These are phyloP conservation scores for Vitis hybrid DNA, from an alignment of 177 flowering plant genomes.

Conservation along the genomic window DNA sequence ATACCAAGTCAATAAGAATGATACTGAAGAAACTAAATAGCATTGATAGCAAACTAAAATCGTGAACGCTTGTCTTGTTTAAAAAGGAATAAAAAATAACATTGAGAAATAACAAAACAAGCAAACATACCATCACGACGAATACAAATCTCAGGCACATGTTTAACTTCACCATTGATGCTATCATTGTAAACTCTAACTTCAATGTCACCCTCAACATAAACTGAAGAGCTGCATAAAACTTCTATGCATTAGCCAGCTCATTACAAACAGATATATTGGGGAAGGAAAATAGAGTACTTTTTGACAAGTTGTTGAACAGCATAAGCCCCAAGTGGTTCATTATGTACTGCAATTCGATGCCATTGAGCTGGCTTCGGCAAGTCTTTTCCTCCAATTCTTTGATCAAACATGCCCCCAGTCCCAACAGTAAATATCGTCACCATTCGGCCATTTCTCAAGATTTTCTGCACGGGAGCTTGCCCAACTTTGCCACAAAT, in stretches of 20 bases:
- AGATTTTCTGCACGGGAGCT: constrained; percentile 89
- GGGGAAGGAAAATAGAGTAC: constrained; percentile 33
- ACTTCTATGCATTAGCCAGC: constrained; percentile 6
- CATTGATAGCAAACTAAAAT: not conserved
- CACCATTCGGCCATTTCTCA: constrained; percentile 81
- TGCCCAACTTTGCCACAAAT: constrained; percentile 92
- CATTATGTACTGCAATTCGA: constrained; percentile 88
- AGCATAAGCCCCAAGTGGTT: constrained; percentile 71
- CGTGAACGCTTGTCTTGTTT: not conserved
- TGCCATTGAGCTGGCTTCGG: constrained; percentile 98
- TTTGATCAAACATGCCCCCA: constrained; percentile 94
- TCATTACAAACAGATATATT: not conserved
- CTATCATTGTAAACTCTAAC: constrained; percentile 89
- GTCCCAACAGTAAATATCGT: constrained; percentile 95
- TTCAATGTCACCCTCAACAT: constrained; percentile 96
- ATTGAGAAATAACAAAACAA: not conserved
- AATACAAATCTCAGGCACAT: constrained; percentile 87
- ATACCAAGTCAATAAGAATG: not conserved
- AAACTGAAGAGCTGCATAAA: constrained; percentile 82
- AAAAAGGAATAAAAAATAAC: not conserved
- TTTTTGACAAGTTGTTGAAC: constrained; percentile 81
- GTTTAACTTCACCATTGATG: constrained; percentile 79
- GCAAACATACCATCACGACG: constrained; percentile 77
- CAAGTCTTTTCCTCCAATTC: constrained; percentile 44
- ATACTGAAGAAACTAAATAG: not conserved